Evolutionary conservation across 345 rosid genomes (phyloP).

Genomic region (Syzygium aqueum): DNA sequence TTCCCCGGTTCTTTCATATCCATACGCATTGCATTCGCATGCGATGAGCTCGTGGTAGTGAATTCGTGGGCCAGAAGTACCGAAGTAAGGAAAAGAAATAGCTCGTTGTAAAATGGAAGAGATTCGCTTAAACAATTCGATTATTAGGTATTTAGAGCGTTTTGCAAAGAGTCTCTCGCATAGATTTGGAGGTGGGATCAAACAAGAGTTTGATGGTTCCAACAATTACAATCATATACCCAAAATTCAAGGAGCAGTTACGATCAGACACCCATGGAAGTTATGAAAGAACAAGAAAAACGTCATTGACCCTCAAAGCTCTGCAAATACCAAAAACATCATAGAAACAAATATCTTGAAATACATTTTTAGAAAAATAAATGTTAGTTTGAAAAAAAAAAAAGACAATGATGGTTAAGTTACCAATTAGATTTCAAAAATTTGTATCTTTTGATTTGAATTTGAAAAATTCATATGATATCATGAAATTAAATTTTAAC

Average conservation of each 20-base stretch:
- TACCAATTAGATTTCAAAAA: not conserved
- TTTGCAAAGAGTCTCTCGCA: conserved; percentile 21
- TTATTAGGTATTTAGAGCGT: not conserved
- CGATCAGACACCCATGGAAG: not conserved
- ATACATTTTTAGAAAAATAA: not conserved
- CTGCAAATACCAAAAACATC: not conserved
- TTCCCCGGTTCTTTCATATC: not conserved
- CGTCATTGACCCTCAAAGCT: not conserved
- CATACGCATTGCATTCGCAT: not conserved
- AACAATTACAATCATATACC: not conserved
- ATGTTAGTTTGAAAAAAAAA: not conserved
- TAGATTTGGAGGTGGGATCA: not conserved
- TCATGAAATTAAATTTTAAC: not conserved
- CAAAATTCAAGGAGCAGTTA: not conserved
- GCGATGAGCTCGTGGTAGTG: not conserved
- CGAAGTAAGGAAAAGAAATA: not conserved
- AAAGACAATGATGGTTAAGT: not conserved
- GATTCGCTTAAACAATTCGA: not conserved
- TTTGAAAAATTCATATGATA: not conserved
- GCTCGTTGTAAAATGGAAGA: not conserved
- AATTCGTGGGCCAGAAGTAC: not conserved
- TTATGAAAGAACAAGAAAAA: not conserved
- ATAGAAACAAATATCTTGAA: not conserved
- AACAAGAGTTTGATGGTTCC: not conserved
- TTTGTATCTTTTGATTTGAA: not conserved